Conservation (phyloP, 768 basidiomycete genomes). For the Megacollybia marginata region DNA sequence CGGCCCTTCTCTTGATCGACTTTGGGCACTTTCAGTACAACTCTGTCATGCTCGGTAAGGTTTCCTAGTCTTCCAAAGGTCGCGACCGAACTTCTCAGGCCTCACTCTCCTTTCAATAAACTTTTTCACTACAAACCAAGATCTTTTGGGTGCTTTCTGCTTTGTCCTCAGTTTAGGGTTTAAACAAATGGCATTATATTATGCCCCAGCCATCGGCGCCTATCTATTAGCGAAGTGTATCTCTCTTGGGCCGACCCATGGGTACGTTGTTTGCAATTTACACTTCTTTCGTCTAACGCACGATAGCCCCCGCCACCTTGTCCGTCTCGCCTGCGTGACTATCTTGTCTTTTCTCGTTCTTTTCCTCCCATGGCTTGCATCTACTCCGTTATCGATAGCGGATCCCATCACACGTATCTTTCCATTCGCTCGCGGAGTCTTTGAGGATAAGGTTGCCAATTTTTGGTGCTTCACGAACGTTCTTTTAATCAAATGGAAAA, state of each 20-base stretch:
- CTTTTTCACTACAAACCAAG: slow-evolving; percentile 60
- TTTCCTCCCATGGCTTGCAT: slow-evolving; percentile 75
- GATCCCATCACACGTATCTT: slow-evolving; percentile 79
- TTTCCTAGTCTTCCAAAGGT: slow-evolving; percentile 7
- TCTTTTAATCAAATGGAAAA: slow-evolving; percentile 71
- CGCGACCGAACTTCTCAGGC: slow-evolving; percentile 29
- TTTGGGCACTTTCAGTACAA: slow-evolving; percentile 97
- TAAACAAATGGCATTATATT: slow-evolving; percentile 96
- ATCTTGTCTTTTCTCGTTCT: slow-evolving; percentile 55
- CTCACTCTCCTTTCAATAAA: slow-evolving; percentile 63
- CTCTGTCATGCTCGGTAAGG: slow-evolving; percentile 83
- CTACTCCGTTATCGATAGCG: slow-evolving; percentile 28
- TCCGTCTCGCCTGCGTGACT: slow-evolving; percentile 60
- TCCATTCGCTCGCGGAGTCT: slow-evolving; percentile 84
- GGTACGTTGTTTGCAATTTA: slow-evolving; percentile 38
- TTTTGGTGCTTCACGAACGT: slow-evolving; percentile 96
- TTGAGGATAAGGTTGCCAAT: slow-evolving; percentile 96
- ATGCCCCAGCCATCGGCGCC: slow-evolving; percentile 85
- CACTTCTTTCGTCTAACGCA: background rate
- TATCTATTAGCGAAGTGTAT: slow-evolving; percentile 89
- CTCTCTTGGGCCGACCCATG: slow-evolving; percentile 60
- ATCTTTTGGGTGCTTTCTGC: slow-evolving; percentile 66
- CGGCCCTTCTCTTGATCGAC: slow-evolving; percentile 78
- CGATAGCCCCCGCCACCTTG: slow-evolving; percentile 45
- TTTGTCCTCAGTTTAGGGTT: slow-evolving; percentile 86